Base-by-base conservation (phyloP, 441 rosid species). In the Pelargonium fulgidum region DNA sequence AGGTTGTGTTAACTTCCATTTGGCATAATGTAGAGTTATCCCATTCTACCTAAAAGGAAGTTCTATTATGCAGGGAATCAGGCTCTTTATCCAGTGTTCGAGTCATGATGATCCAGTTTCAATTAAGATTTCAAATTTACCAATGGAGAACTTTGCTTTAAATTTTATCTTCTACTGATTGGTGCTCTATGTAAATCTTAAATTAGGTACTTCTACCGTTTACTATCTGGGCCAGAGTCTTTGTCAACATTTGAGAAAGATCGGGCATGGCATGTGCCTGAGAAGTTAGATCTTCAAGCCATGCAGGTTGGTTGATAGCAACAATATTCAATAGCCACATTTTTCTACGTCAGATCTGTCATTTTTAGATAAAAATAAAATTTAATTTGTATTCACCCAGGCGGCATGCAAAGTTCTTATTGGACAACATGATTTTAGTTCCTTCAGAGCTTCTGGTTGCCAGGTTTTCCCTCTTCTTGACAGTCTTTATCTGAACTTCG, bases 361-460 rank as follows among this genome's bases (percentile, higher is more conserved):
- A 26, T 67, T 62, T 29, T 42, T 70, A 7, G 41, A 24, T 8
- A 70, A 44, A 44, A 26, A n/a, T 47, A 44, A 54, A 66, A 16
- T 41, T 52, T 67, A 39, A 39, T 64, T 65, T 68, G 52, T 76
- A 65, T 73, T 62, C 63, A 33, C 81, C 77, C 87, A 94, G 97
- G 96, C 86, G 81, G 97, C 96, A 66, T 90, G 99, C 91, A 85
- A 78, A 84, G 78, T 90, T 82, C 96, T 94, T 76, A 81, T 82
- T 76, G 99, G 99, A 29, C 71, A 73, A 70, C 97, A 89, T 74
- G 97, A 93, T 82, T 93, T 93, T 77, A 91, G 90, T 81, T 91
- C 99, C 83, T 93, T 93, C 83, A 83, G 97, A 82, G 97, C 97
- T 69, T 62, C 91, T 78, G 92, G 96, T 83, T 91, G 99, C 76